Base-by-base conservation (phyloP, 345 rosid species). In the Geranium rotundifolium region DNA sequence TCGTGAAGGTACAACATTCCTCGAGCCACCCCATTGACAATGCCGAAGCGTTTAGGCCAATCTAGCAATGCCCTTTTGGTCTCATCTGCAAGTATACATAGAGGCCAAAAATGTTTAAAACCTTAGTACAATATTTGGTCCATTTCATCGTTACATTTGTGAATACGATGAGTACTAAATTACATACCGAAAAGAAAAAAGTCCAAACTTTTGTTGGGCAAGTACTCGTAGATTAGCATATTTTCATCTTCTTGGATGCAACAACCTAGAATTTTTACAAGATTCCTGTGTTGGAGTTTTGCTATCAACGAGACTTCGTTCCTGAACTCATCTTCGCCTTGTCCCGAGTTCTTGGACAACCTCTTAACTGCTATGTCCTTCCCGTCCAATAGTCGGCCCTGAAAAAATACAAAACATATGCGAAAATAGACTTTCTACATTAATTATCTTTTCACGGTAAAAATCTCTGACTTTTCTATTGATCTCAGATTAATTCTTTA, bases 1-100 rank as follows among this genome's bases (percentile, higher is more conserved):
- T 20, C 17, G 52, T 60, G 63, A 17, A 60, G 63, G 63, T 60
- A 34, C 4, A 30, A 49, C 7, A 60, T 29, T 18, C 58, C 92
- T 5, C 88, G 82, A 58, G 88, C 90, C 52, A 87, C 64, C 39
- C 95, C 87, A 0, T 74, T 57, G 20, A 85, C 77, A 15, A 87
- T 85, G 7, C 75, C 80, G 14, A 79, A 77, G 4, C 86, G 71
- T 63, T 71, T 85, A 13, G 56, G 57, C 97, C 97, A 87, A 46
- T 84, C 77, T 30, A 85, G 4, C 55, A 34, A 13, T 0, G 67
- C 55, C 60, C 72, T 72, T 23, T 73, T 81, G 29, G 63, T 63
- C 19, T 73, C 72, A 69, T 77, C 91, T 85, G 70, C 14, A 17
- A 16, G 34, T 19, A 29, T 6, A 41, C n/a, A n/a, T n/a, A n/a